Evolutionary conservation across 306 rosid species (phyloP).

Genomic region (Trichosanthes truncata): DNA sequence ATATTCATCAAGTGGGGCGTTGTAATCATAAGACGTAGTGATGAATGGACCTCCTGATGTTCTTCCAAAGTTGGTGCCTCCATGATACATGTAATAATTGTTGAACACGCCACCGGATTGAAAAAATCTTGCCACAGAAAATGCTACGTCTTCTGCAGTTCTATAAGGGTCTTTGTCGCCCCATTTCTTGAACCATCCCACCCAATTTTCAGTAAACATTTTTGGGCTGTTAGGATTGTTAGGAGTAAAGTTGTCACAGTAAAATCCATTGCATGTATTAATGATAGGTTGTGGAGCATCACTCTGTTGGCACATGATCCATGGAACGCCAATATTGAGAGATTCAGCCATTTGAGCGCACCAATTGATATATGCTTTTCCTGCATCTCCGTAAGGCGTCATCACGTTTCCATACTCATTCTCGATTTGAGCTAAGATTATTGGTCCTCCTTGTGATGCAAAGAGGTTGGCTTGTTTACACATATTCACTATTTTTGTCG

Average conservation of each 20-base stretch:
- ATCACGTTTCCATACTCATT: conserved; percentile 59
- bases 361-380: conserved; percentile 39
- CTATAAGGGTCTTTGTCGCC: conserved; percentile 29
- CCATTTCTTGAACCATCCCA: background rate
- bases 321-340: conserved; percentile 63
- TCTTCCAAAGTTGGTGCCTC: conserved; percentile 48
- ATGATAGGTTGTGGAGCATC: conserved; percentile 88
- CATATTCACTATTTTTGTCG: conserved; percentile 40
- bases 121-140: conserved; percentile 36
- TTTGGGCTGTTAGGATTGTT: conserved; percentile 66
- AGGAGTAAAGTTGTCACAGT: conserved; percentile 67
- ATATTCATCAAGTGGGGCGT: conserved; percentile 37
- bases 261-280: conserved; percentile 75
- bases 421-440: conserved; percentile 72
- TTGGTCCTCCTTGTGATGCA: conserved; percentile 86
- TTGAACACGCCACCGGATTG: conserved; percentile 43
- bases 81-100: conserved; percentile 50
- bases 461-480: conserved; percentile 56
- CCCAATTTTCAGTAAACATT: conserved; percentile 76
- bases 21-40: conserved; percentile 37
- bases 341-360: conserved; percentile 68
- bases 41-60: conserved; percentile 45
- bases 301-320: conserved; percentile 81
- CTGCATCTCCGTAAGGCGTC: conserved; percentile 35
- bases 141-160: conserved; percentile 48